A percentile compares a stretch with the other conserved stretches of the same genome.
Evolutionary conservation across 495 filamentous ascomycete genomes (phyloP).

Genomic region (Aspergillus panamensis): DNA sequence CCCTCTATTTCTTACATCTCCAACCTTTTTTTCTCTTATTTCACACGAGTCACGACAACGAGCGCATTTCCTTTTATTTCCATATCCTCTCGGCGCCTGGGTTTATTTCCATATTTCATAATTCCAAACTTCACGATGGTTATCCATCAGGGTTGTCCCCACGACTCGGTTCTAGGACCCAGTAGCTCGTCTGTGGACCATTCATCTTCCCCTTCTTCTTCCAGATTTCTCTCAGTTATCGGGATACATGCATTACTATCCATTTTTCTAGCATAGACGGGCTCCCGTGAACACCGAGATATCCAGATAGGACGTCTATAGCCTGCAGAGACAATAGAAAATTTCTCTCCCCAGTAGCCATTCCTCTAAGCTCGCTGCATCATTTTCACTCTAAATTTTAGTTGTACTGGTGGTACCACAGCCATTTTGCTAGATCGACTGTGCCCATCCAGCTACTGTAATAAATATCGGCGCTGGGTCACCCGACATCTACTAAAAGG

Average conservation of each 20-base stretch:
- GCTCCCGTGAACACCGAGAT: constrained; percentile 24
- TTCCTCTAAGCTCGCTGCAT: background rate
- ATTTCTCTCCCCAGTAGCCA: background rate
- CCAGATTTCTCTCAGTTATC: constrained; percentile 7
- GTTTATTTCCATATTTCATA: constrained; percentile 8
- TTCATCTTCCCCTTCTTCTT: constrained; percentile 13
- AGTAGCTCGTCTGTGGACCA: background rate
- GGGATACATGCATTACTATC: constrained; percentile 26
- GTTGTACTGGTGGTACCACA: background rate
- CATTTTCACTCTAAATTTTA: background rate
- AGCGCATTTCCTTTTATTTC: constrained; percentile 27
- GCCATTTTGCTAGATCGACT: background rate
- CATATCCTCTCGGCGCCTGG: constrained; percentile 9
- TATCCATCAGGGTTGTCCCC: background rate
- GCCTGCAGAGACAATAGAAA: constrained; percentile 20
- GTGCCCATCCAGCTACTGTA: background rate
- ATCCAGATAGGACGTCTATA: constrained; percentile 17
- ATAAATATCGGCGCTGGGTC: constrained; percentile 18
- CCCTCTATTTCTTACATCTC: constrained; percentile 14
- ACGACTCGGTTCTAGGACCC: background rate
- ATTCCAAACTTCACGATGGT: constrained; percentile 3
- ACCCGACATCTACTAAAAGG: constrained; percentile 23
- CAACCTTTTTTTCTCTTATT: background rate
- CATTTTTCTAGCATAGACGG: constrained; percentile 29
- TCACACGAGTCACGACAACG: constrained; percentile 39